Conservation (phyloP, 441 rosid species). For the Syzygium malaccense region DNA sequence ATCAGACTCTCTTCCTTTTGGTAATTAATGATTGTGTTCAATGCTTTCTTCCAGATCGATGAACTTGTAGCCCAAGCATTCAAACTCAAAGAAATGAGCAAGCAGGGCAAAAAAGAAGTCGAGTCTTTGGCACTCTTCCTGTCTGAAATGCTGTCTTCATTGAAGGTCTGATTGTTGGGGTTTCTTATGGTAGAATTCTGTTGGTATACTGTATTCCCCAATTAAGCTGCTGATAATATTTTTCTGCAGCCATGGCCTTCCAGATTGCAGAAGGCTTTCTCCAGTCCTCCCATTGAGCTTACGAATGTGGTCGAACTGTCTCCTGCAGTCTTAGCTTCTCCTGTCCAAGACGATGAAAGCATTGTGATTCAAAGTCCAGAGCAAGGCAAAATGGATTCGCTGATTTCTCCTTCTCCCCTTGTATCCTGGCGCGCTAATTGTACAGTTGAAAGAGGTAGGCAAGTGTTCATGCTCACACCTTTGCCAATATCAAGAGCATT, state of each 20-base stretch:
- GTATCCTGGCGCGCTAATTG: slow-evolving; percentile 79
- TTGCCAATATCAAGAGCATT: slow-evolving; percentile 53
- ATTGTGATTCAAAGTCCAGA: slow-evolving; percentile 60
- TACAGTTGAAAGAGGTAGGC: slow-evolving; percentile 54
- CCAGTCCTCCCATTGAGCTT: slow-evolving; percentile 11
- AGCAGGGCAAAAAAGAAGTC: slow-evolving; percentile 46
- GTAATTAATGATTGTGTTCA: not conserved
- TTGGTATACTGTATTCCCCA: not conserved
- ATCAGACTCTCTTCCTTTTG: not conserved
- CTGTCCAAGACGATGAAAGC: slow-evolving; percentile 17
- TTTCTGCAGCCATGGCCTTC: slow-evolving; percentile 81
- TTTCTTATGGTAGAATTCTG: not conserved
- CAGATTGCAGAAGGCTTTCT: slow-evolving; percentile 41
- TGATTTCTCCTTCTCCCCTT: slow-evolving; percentile 91
- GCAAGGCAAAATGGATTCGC: slow-evolving; percentile 27
- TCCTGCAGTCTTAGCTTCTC: slow-evolving; percentile 12
- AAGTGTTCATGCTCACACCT: slow-evolving; percentile 80
- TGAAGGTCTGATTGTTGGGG: slow-evolving; percentile 39
- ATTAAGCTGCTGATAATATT: not conserved
- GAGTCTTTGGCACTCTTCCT: slow-evolving; percentile 45
- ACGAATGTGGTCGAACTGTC: slow-evolving; percentile 17
- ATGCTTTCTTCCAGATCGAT: slow-evolving; percentile 50
- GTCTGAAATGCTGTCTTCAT: slow-evolving; percentile 50
- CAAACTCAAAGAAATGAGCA: slow-evolving; percentile 27
- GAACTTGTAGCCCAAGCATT: slow-evolving; percentile 69